Evolutionary conservation across 2,329 filamentous ascomycete genomes (phyloP).

Genomic region (Fusarium abutilonis): DNA sequence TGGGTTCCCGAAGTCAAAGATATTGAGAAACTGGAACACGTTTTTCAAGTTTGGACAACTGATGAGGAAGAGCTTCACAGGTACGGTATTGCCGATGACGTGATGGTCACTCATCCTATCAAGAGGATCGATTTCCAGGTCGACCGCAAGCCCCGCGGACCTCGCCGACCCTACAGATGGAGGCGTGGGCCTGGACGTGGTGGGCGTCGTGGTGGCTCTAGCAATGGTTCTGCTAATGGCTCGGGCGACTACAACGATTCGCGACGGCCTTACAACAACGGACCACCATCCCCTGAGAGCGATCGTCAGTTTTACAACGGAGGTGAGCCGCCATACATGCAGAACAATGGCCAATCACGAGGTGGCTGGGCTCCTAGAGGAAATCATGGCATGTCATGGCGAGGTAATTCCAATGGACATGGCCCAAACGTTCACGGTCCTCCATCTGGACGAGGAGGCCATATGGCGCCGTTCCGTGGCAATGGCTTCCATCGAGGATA

Average conservation of each 20-base stretch:
- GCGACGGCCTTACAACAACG: constrained; percentile 1
- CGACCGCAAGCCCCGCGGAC: constrained; percentile 56
- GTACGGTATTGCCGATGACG: constrained; percentile 64
- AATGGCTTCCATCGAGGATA: constrained; percentile 23
- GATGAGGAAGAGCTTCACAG: constrained; percentile 65
- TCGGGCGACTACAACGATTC: constrained; percentile 6
- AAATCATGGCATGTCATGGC: constrained; percentile 21
- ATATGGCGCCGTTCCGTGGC: constrained; percentile 16
- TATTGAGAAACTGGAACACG: constrained; percentile 62
- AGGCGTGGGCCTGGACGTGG: constrained; percentile 41
- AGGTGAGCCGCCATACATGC: background rate
- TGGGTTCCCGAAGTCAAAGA: constrained; percentile 76
- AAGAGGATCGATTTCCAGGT: constrained; percentile 72
- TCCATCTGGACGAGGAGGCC: constrained; percentile 7
- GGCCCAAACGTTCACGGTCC: background rate
- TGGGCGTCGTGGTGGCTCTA: constrained; percentile 17
- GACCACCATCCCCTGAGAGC: constrained; percentile 17
- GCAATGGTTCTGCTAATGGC: background rate
- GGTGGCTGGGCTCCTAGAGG: constrained; percentile 15
- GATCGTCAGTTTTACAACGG: constrained; percentile 20
- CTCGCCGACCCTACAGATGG: constrained; percentile 41
- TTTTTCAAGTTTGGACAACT: constrained; percentile 78
- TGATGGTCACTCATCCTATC: constrained; percentile 74
- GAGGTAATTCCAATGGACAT: constrained; percentile 25
- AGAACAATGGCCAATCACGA: constrained; percentile 3